Conservation (phyloP, 495 filamentous ascomycete species). For the Pyrenopolyporus hunteri region DNA sequence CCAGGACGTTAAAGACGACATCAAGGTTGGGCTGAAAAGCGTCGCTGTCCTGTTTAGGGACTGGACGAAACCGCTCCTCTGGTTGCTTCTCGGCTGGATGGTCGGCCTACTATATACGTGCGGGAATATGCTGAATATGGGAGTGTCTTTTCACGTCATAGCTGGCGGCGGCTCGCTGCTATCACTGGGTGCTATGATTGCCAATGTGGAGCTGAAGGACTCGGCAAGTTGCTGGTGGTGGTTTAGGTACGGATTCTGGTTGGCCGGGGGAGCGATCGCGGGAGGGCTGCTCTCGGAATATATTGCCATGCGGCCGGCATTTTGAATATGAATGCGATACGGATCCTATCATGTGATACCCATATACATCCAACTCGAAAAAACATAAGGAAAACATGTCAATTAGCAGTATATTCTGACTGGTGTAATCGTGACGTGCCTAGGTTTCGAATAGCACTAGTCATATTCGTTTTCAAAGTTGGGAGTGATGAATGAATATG, state of each 20-base stretch:
- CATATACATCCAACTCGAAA: too few relatives aligned
- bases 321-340: neutral
- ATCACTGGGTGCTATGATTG: slow-evolving; percentile 46
- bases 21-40: slow-evolving; percentile 45
- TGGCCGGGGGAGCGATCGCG: slow-evolving; percentile 42
- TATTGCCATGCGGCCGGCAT: slow-evolving; percentile 9
- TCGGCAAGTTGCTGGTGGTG: slow-evolving; percentile 49
- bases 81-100: slow-evolving; percentile 37
- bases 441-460: too few relatives aligned
- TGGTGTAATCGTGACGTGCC: too few relatives aligned
- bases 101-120: slow-evolving; percentile 30
- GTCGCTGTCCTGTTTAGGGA: slow-evolving; percentile 47
- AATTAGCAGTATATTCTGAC: too few relatives aligned
- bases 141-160: slow-evolving; percentile 37
- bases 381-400: too few relatives aligned
- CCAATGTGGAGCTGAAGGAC: slow-evolving; percentile 45
- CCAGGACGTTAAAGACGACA: slow-evolving; percentile 49
- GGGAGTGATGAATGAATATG: too few relatives aligned
- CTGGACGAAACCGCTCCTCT: slow-evolving; percentile 41
- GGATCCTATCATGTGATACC: too few relatives aligned
- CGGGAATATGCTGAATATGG: slow-evolving; percentile 38
- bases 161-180: slow-evolving; percentile 38
- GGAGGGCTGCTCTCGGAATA: slow-evolving; percentile 44
- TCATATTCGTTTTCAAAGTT: too few relatives aligned
- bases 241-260: slow-evolving; percentile 49